These are phyloP conservation scores for Juglanconis juglandina DNA, from an alignment of 2,329 filamentous ascomycete genomes.

Conservation along the genomic window DNA sequence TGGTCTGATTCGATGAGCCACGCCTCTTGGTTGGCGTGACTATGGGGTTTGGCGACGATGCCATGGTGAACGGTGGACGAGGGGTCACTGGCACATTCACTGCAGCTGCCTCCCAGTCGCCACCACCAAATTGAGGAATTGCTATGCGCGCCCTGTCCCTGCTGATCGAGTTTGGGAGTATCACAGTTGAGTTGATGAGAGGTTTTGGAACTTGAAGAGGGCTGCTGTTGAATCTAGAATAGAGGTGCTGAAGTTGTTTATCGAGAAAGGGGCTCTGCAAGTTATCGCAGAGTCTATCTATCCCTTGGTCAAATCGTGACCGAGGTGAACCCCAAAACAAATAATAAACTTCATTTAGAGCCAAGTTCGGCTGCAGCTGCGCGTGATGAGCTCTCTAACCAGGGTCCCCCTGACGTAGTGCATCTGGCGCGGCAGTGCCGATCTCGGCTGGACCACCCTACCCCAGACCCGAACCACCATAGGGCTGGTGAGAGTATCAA, in stretches of 20 bases:
- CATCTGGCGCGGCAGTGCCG: too few species aligned
- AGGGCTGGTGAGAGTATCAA: too few species aligned
- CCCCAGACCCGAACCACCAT: too few species aligned
- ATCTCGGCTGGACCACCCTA: too few species aligned
- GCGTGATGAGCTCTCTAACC: conserved; percentile 1
- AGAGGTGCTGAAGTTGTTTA: neutral
- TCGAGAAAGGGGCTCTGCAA: neutral
- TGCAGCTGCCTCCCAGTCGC: neutral
- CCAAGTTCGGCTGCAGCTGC: neutral
- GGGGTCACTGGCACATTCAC: neutral
- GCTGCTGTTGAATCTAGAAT: neutral
- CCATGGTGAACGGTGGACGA: conserved; percentile 6
- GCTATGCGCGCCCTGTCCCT: neutral
- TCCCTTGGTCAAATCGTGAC: neutral
- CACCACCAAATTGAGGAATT: neutral
- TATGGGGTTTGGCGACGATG: conserved; percentile 8
- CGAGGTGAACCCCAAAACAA: neutral
- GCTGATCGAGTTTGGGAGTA: neutral
- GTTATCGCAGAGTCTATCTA: neutral
- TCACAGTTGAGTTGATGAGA: neutral
- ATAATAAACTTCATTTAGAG: neutral
- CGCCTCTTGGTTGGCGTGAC: conserved; percentile 20
- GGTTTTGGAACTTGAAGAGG: neutral
- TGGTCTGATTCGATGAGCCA: conserved; percentile 4
- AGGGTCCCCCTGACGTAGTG: conserved; percentile 1